Conservation (phyloP, 2,329 filamentous ascomycete species). For the Amylocarpus encephaloides region DNA sequence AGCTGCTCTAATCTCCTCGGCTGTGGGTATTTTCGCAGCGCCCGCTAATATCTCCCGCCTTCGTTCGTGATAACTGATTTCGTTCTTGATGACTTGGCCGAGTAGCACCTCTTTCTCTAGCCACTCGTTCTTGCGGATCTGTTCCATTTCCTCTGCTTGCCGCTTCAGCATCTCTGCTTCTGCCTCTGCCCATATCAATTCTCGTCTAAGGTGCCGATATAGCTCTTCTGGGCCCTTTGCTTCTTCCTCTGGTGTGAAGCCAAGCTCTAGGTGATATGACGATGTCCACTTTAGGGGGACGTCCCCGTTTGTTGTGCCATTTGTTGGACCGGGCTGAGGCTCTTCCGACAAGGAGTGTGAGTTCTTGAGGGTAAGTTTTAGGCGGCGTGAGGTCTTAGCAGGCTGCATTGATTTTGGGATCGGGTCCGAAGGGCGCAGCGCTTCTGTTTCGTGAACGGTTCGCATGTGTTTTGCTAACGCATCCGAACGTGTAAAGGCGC, state of each 20-base stretch:
- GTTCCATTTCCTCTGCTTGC: slow-evolving; percentile 62
- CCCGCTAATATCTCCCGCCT: slow-evolving; percentile 49
- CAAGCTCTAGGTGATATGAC: slow-evolving; percentile 38
- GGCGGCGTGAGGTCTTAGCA: slow-evolving; percentile 38
- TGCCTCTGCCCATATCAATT: slow-evolving; percentile 66
- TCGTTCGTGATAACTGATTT: slow-evolving; percentile 59
- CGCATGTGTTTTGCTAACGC: slow-evolving; percentile 97
- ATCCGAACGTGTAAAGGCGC: slow-evolving; percentile 92
- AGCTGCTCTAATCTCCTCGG: slow-evolving; percentile 18
- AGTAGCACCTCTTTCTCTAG: slow-evolving; percentile 71
- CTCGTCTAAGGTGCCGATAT: slow-evolving; percentile 54
- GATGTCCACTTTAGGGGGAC: slow-evolving; percentile 28
- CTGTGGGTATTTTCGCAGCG: slow-evolving; percentile 29
- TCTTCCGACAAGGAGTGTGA: slow-evolving; percentile 48
- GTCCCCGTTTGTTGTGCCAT: slow-evolving; percentile 18
- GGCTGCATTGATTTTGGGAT: slow-evolving; percentile 63
- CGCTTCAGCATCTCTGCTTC: slow-evolving; percentile 57
- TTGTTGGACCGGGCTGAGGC: slow-evolving; percentile 50
- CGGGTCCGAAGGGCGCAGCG: slow-evolving; percentile 71
- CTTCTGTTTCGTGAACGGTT: slow-evolving; percentile 95
- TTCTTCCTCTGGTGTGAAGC: slow-evolving; percentile 62
- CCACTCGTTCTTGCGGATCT: slow-evolving; percentile 66
- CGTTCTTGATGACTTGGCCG: slow-evolving; percentile 62
- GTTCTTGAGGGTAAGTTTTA: slow-evolving; percentile 56
- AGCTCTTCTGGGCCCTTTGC: slow-evolving; percentile 56